These are phyloP conservation scores for Tylopilus plumbeoviolaceoides DNA, from an alignment of 768 basidiomycete species.

Conservation along the genomic window DNA sequence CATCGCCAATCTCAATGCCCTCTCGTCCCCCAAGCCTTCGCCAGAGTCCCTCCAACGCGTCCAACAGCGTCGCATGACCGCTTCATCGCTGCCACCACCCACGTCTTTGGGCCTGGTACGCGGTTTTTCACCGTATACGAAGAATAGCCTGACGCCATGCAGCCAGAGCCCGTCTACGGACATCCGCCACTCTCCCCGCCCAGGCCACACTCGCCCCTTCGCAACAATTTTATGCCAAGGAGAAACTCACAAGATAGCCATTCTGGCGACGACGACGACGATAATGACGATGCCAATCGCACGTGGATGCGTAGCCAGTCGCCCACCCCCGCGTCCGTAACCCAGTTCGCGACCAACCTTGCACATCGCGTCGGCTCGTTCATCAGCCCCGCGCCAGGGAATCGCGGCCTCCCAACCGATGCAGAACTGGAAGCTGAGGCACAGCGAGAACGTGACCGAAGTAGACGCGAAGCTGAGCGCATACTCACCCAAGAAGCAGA, in stretches of 20 bases:
- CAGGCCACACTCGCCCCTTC: constrained; percentile 69
- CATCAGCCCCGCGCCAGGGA: constrained; percentile 47
- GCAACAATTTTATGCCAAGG: constrained; percentile 52
- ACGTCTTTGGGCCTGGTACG: constrained; percentile 35
- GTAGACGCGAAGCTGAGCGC: constrained; percentile 71
- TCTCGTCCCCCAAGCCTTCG: constrained; percentile 26
- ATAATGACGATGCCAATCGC: constrained; percentile 24
- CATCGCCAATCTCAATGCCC: constrained; percentile 35
- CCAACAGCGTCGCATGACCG: constrained; percentile 37
- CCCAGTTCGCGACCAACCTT: constrained; percentile 68
- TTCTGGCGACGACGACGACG: constrained; percentile 34
- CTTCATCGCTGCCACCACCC: constrained; percentile 31
- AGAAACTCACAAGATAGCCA: constrained; percentile 50
- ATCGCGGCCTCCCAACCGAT: constrained; percentile 55
- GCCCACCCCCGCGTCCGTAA: constrained; percentile 65
- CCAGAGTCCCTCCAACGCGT: constrained; percentile 24
- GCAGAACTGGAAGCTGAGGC: constrained; percentile 82
- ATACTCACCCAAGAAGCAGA: constrained; percentile 71
- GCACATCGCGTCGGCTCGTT: constrained; percentile 72
- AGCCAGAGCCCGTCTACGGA: constrained; percentile 46
- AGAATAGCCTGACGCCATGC: constrained; percentile 5
- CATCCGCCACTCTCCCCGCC: constrained; percentile 30
- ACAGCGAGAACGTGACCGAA: constrained; percentile 68
- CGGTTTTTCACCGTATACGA: neutral
- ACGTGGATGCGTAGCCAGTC: constrained; percentile 40